A percentile compares a stretch with the other conserved stretches of the same genome.
These are phyloP conservation scores for Calonectria leucothoes DNA, from an alignment of 2,329 filamentous ascomycete genomes.

Conservation along the genomic window DNA sequence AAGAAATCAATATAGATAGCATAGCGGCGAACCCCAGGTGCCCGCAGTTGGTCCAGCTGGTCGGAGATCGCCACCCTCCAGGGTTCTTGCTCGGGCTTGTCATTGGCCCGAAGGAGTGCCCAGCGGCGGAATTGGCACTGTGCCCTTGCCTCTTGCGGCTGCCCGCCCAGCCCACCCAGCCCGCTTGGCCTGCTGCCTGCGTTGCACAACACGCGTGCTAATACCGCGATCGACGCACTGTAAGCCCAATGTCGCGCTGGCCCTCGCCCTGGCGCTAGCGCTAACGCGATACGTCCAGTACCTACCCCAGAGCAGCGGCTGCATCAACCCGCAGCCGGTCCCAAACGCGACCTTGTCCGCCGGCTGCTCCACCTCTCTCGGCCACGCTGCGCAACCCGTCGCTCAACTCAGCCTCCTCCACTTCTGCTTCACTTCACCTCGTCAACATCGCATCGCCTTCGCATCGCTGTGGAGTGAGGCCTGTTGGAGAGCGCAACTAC, in stretches of 20 bases:
- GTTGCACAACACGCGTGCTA: not conserved
- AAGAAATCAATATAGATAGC: slow-evolving; percentile 23
- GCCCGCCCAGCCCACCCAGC: not conserved
- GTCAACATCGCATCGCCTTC: slow-evolving; percentile 31
- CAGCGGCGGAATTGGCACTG: not conserved
- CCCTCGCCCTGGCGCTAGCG: not conserved
- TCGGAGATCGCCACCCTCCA: slow-evolving; percentile 36
- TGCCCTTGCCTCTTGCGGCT: not conserved
- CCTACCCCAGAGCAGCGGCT: slow-evolving; percentile 30
- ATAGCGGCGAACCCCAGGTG: slow-evolving; percentile 22
- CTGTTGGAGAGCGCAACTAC: slow-evolving; percentile 38
- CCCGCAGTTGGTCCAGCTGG: slow-evolving; percentile 6
- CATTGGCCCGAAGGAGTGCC: slow-evolving; percentile 17
- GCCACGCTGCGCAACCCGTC: slow-evolving; percentile 30
- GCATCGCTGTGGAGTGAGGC: slow-evolving; percentile 32
- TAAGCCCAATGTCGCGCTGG: not conserved
- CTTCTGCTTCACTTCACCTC: slow-evolving; percentile 31
- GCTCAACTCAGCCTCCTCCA: slow-evolving; percentile 45
- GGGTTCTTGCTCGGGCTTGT: slow-evolving; percentile 1
- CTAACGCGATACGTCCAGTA: slow-evolving; percentile 1
- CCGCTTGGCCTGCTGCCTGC: not conserved
- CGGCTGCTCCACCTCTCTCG: slow-evolving; percentile 29
- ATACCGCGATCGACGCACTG: slow-evolving; percentile 5
- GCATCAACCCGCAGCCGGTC: slow-evolving; percentile 28
- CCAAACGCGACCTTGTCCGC: slow-evolving; percentile 29